Evolutionary conservation across 2,329 filamentous ascomycete species (phyloP), one percentile per base, ranked within the genome.

Genomic region (Neofusicoccum parvum): DNA sequence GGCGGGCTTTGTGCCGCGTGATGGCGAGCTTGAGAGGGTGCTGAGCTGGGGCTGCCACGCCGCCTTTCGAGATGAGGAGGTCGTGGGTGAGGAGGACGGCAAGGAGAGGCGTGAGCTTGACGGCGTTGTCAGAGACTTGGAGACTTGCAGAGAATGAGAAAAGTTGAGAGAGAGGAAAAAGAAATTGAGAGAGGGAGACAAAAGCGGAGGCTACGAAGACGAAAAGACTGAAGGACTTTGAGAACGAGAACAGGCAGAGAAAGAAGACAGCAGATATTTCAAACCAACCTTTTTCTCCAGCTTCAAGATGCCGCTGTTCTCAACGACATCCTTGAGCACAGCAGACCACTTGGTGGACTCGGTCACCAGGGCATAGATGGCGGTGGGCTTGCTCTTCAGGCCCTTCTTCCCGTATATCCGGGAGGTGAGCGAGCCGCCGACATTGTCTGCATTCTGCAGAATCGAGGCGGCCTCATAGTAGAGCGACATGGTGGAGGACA

Each of bases 291-390:
- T 97, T 69, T 87, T 89, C 81, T 99, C 95, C 10, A 88, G 80
- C n/a, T 85, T 85, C 41, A 98, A 80, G 41, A 98, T 80, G 3
- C 88, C 90, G 1, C 92, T 86, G 69, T 85, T 87, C 71, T 97
- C 92, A 73, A 99, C 87, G n/a, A 97, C 90, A 73, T 97, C 93
- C 72, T 92, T 92, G 54, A 99, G 80, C 2, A 97, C 84, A 3
- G 83, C 76, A 71, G 94, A 95, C 92, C 94, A 97, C 87, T 97
- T 98, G 70, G 90, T 89, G 1, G 92, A 88, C 78, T 98, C 94
- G 23, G 90, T 86, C 23, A 93, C 90, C 41, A 99, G 82, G 9
- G 95, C 95, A 75, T 95, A 98, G 7, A 98, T 83, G 74, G 96
- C 92, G 11, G 89, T 89, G 0, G 90, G 90, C 2, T 90, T 86